Evolutionary conservation across 805 yeast genomes (phyloP), one percentile per base, ranked within the genome.

Genomic region (Ogataea wickerhamii): DNA sequence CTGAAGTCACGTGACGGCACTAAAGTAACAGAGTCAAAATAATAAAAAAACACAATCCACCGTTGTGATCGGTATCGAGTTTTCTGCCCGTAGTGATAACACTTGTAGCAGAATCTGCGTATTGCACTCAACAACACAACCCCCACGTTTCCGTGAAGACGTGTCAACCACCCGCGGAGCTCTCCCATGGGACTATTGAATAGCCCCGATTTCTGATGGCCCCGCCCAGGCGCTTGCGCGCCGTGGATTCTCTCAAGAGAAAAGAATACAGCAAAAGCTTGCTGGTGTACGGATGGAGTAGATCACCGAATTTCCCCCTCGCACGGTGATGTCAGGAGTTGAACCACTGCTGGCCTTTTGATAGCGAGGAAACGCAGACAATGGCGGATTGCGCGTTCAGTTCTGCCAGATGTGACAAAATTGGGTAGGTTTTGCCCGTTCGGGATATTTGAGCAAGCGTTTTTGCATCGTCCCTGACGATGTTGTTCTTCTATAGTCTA

Each of bases 301-400:
- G 43, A 51, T 60, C 67, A 62, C 67, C 67, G 67, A 62, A 62
- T 62, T 62, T 62, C 67, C 67, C 67, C 61, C 67, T 61, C 65
- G 64, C 63, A 24, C 35, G 30, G 7, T 7, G 8, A 16, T 27
- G 32, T 10, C 22, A 6, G 14, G 32, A 16, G 10, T 29, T 18
- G 32, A 21, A 18, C 29, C 18, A 16, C 27, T 30, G 16, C 25
- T 35, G 31, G 41, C 55, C 61, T 55, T 56, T 37, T 53, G 66
- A 48, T 40, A 37, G 51, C 63, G 62, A 60, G 66, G 60, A 55
- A 49, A 55, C 64, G 60, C 55, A 58, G 63, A 61, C 40, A 48
- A 40, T 46, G 49, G 40, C 52, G 48, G 43, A 40, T 45, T 42
- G 49, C 49, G 38, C 35, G 39, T 32, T 25, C 47, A 35, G 39